Evolutionary conservation across 2,329 filamentous ascomycete genomes (phyloP).

Genomic region (Penicillium expansum): DNA sequence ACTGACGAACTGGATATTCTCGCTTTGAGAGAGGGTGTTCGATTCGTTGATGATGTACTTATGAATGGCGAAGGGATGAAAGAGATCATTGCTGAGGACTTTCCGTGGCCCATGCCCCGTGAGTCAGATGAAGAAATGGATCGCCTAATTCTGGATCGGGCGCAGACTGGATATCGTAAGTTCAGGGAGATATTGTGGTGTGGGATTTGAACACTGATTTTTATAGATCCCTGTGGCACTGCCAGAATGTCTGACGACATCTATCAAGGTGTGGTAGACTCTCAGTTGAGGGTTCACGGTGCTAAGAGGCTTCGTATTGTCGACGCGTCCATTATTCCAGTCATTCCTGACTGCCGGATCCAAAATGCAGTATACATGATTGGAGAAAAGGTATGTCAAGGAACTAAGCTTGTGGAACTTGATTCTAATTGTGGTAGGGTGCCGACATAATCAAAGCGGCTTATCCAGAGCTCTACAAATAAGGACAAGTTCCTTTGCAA

Average conservation of each 20-base stretch:
- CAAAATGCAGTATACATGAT: constrained; percentile 60
- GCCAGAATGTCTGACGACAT: constrained; percentile 52
- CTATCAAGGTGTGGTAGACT: constrained; percentile 53
- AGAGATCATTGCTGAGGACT: constrained; percentile 39
- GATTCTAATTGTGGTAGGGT: neutral
- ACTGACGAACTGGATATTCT: constrained; percentile 53
- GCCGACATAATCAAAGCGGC: neutral
- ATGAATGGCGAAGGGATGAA: constrained; percentile 55
- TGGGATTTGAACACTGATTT: no score
- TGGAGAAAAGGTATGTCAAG: constrained; percentile 44
- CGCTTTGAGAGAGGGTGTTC: constrained; percentile 56
- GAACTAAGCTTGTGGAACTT: neutral
- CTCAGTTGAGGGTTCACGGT: constrained; percentile 51
- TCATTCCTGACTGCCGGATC: constrained; percentile 55
- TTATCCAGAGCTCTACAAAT: neutral
- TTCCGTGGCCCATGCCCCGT: constrained; percentile 59
- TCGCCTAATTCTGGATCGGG: constrained; percentile 53
- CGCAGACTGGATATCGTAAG: constrained; percentile 46
- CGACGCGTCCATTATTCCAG: constrained; percentile 55
- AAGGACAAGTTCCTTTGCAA: no score
- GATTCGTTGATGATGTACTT: constrained; percentile 53
- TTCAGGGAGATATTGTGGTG: no score
- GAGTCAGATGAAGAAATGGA: constrained; percentile 56
- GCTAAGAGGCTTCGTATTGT: constrained; percentile 52
- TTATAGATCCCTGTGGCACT: constrained; percentile 52